Evolutionary conservation across 345 rosid species (phyloP).

Genomic region (Physaria fendleri): DNA sequence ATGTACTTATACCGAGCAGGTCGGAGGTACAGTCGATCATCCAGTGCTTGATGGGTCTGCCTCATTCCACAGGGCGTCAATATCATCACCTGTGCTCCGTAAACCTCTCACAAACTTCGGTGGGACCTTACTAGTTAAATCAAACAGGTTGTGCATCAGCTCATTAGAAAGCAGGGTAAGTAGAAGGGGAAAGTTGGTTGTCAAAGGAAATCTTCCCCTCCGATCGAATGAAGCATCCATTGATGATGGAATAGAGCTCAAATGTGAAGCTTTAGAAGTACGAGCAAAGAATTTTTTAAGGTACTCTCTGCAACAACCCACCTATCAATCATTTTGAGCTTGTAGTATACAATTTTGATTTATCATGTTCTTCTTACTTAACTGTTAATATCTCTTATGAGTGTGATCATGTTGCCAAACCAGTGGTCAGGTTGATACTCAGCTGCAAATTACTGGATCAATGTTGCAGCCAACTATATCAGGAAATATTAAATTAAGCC

Average conservation of each 20-base stretch:
- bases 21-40: constrained; percentile 94
- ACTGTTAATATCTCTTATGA: neutral
- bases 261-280: constrained; percentile 95
- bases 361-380: neutral
- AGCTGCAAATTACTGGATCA: constrained; percentile 86
- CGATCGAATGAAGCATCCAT: constrained; percentile 63
- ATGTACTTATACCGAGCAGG: constrained; percentile 35
- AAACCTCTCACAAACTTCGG: constrained; percentile 89
- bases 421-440: constrained; percentile 99
- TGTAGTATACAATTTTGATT: neutral
- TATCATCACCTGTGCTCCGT: constrained; percentile 79
- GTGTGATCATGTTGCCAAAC: constrained; percentile 16
- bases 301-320: constrained; percentile 28
- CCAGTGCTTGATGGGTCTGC: constrained; percentile 90
- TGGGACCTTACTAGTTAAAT: constrained; percentile 76
- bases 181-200: constrained; percentile 80
- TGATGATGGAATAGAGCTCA: constrained; percentile 80
- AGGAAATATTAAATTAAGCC: constrained; percentile 89
- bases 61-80: constrained; percentile 83
- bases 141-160: constrained; percentile 78
- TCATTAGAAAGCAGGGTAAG: constrained; percentile 83
- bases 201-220: constrained; percentile 85
- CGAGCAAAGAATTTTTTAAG: constrained; percentile 85
- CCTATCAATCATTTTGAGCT: neutral
- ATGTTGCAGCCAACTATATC: constrained; percentile 93